Evolutionary conservation across 2,329 filamentous ascomycete genomes (phyloP), one percentile per base, ranked within the genome.

Genomic region (Dactylellina sp.): DNA sequence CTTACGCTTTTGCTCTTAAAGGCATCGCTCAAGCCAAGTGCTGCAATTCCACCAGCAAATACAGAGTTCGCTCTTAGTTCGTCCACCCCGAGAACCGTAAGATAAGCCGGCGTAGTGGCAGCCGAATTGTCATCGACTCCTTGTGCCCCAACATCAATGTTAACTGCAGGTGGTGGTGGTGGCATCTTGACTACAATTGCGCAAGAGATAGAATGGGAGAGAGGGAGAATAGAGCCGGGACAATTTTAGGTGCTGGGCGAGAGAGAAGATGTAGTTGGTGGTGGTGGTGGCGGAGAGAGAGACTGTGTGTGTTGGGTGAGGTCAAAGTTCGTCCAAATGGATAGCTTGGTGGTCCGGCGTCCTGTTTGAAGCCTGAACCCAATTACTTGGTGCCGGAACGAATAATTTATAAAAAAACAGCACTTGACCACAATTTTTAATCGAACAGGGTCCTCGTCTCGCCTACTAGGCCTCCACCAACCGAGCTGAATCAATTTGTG

Each of bases 1-100:
- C 68, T 49, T 72, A 72, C 68, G 18, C 60, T 72, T 39, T 68
- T 68, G 62, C 71, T 75, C 24, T 75, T 75, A 62, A 68, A 75
- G 9, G 71, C 71, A 68, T 75, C 71, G 42, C 71, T 75, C 18
- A 75, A 35, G 24, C 71, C 71, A 40, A 68, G 47, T 18, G 71
- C 71, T 37, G 71, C 71, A 25, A 75, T 75, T 32, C 71, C 71
- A 28, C 71, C 71, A 57, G 55, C 50, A 46, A 75, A 75, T 16
- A 68, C 47, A 40, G 71, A 62, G 32, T 68, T 75, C n/a, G 71
- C 71, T 18, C 71, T 47, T 49, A 75, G 56, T 37, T 75, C 56
- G 37, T 75, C 63, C 4, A 75, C 71, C 16, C 71, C 71, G 11
- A 75, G 57, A 40, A 75, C 63, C 35, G 71, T 75, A 14, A 75